Base-by-base conservation (phyloP, 768 basidiomycete species). In the Termitomyces sp. region DNA sequence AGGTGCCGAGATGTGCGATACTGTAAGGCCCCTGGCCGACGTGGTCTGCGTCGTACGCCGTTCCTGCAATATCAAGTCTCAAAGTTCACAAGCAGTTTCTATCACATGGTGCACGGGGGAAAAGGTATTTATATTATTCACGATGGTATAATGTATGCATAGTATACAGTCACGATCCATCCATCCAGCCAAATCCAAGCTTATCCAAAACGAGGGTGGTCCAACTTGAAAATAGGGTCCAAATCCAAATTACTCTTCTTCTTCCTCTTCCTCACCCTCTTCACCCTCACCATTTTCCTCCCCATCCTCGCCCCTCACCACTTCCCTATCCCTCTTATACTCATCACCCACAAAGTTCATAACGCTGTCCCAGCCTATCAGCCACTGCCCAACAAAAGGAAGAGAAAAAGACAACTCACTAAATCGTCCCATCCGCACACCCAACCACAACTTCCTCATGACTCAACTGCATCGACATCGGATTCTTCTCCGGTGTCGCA, bases 401-500 rank as follows among this genome's bases (percentile, higher is more conserved):
- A 22, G 32, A 51, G 22, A 37, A 37, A 50, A 55, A 34, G 36
- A 62, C n/a, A 14, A 78, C 91, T 74, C 61, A 94, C 91, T 94
- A 94, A 64, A 94, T 94, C 3, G 90, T 92, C 14, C 92, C 92
- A 71, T 94, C 92, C 27, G 91, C 91, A 76, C 92, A 94, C 0
- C 92, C 92, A 30, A 95, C 90, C 18, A 94, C 92, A 1, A 95
- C 88, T 68, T 94, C 91, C 67, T 95, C 93, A 63, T 93, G 89
- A 64, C 89, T 93, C 65, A 95, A 70, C 62, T 92, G 91, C 87
- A 96, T 90, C 60, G 89, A 90, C 93, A 94, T 94, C 8, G 93
- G 94, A 65, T 95, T 94, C 82, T 94, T 92, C 72, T 90, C 93
- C 2, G 94, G 92, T 24, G 84, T 89, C 32, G 91, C 89, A 43